Percentiles rank a stretch among this genome's conserved stretches.
phyloP scores from a whole-genome alignment of 352 stramenopile genomes.

The Pythium periplocum region DNA sequence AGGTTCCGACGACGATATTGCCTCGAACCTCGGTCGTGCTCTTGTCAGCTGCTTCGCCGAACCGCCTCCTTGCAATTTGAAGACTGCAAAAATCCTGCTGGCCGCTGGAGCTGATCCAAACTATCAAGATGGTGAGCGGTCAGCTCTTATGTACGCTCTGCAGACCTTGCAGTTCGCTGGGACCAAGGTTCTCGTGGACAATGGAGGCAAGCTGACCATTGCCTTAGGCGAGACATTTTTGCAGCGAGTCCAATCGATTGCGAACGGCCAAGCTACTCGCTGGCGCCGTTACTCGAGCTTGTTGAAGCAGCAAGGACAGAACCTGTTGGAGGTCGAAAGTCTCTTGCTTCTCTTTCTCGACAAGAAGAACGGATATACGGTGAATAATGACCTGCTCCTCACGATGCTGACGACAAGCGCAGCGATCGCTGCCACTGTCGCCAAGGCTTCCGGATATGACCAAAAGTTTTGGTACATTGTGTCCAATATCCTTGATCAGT shows the following conservation, averaged over 20 bases:
- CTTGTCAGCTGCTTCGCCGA: conserved; percentile 37
- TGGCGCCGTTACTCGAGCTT: conserved; percentile 35
- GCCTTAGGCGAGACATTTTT: neutral
- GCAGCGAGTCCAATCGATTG: neutral
- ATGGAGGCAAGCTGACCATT: neutral
- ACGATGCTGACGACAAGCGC: conserved; percentile 32
- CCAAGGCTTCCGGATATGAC: conserved; percentile 20
- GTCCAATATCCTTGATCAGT: conserved; percentile 24
- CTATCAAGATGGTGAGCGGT: conserved; percentile 16
- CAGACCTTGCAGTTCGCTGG: conserved; percentile 24
- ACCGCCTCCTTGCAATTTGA: conserved; percentile 29
- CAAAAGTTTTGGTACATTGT: conserved; percentile 46
- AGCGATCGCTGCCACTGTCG: conserved; percentile 30
- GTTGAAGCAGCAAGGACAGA: conserved; percentile 21
- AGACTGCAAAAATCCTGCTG: conserved; percentile 33
- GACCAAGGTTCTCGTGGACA: neutral
- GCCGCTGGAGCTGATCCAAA: conserved; percentile 24
- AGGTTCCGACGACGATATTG: too few species aligned
- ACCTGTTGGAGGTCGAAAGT: conserved; percentile 34
- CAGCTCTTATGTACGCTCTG: conserved; percentile 32
- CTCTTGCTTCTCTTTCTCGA: conserved; percentile 40
- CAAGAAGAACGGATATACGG: conserved; percentile 8
- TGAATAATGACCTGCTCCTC: conserved; percentile 42
- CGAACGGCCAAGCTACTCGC: conserved; percentile 12
- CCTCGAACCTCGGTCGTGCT: conserved; percentile 20